Base-by-base conservation (phyloP, 768 basidiomycete species). In the Leccinum truebloodii region DNA sequence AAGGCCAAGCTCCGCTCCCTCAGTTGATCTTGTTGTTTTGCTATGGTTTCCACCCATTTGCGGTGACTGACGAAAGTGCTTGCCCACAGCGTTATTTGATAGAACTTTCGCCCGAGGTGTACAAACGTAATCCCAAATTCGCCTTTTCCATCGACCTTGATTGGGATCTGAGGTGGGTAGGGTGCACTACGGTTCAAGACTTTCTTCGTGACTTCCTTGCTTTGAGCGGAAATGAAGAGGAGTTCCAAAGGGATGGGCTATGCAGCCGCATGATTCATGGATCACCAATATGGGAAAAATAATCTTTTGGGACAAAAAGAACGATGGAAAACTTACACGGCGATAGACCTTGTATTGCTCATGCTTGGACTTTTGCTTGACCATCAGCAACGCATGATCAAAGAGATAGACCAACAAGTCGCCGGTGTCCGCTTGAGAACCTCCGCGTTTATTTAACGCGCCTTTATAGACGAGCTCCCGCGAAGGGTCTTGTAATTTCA, bases 171-270 rank as follows among this genome's bases (percentile, higher is more conserved):
- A 20, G 79, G 80, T 4, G 80, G 77, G 68, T 81, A 67, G 48
- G 79, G 69, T 61, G 77, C 54, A 70, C 75, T 61, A 72, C 73
- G 68, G 54, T 67, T 74, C 60, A 81, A 81, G 13, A 72, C 73
- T 60, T 76, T 76, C 64, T 80, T 82, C 13, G 79, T 72, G 4
- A 88, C 74, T 0, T 76, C 65, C 55, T 79, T 76, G 24, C 74
- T 75, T 69, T 84, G 83, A 3, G 90, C 86, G 4, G 89, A 85
- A 63, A 98, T 84, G 53, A 90, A 80, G 24, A 99, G 84, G 2
- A 99, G 83, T 66, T 98, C 97, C 51, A 98, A 83, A 0, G 97
- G 97, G 68, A 98, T 97, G 1, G 97, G 96, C 95, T 97, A 63
- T 54, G 18, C 24, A 55, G 44, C 46, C 51, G 44, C 44, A 52